Percentiles rank a stretch among this genome's conserved stretches.
Conservation (phyloP, 2,329 filamentous ascomycete genomes). For the Trichoderma harzianum region DNA sequence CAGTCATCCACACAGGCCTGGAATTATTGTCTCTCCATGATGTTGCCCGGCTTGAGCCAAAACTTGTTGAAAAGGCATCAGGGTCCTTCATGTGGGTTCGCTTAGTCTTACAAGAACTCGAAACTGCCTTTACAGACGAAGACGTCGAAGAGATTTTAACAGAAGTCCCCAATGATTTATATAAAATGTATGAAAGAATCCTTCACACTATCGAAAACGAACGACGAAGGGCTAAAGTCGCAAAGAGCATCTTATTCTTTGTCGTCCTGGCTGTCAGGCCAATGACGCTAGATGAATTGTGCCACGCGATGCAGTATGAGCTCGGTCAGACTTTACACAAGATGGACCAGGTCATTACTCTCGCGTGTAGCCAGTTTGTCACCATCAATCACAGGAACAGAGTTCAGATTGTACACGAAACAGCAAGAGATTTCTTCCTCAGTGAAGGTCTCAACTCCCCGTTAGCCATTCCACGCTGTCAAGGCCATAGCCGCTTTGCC, state of each 20-base stretch:
- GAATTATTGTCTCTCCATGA: neutral
- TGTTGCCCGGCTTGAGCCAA: neutral
- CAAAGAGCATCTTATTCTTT: slow-evolving; percentile 3
- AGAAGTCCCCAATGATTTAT: neutral
- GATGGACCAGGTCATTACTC: neutral
- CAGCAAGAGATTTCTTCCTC: neutral
- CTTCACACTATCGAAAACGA: neutral
- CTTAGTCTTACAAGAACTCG: slow-evolving; percentile 2
- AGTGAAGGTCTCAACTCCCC: neutral
- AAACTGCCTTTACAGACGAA: neutral
- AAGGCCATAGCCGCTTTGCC: neutral
- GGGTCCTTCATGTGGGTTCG: slow-evolving; percentile 11
- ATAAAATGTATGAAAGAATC: neutral
- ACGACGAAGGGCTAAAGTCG: neutral
- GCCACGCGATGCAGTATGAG: slow-evolving; percentile 3
- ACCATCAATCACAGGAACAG: neutral
- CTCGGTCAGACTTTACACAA: neutral
- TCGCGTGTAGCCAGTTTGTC: slow-evolving; percentile 2
- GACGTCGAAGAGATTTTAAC: neutral
- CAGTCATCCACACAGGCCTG: neutral
- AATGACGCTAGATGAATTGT: neutral
- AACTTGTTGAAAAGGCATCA: neutral
- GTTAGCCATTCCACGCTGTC: neutral
- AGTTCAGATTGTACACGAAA: slow-evolving; percentile 11
- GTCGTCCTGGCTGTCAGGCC: slow-evolving; percentile 1